Percentiles rank a stretch among this genome's conserved stretches.
Evolutionary conservation across 805 yeast species (phyloP).

Genomic region (Blastobotrys parvus): DNA sequence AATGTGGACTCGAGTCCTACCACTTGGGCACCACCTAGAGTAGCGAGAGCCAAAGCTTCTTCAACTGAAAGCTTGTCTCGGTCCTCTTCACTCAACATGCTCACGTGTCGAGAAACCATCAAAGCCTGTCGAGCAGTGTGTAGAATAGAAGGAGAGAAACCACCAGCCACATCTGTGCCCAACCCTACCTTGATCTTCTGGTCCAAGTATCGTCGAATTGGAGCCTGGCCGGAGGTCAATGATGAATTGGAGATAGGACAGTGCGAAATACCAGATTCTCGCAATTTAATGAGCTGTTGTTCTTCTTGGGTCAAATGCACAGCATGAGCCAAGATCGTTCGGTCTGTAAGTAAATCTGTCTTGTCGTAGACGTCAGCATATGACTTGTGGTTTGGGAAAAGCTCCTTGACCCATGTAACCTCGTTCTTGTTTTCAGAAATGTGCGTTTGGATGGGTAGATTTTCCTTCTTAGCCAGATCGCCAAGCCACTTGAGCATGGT

Average conservation of each 20-base stretch:
- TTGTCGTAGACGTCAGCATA: constrained; percentile 75
- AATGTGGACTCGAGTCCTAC: constrained; percentile 46
- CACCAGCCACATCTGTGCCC: constrained; percentile 77
- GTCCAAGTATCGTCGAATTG: constrained; percentile 59
- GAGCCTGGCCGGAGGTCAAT: constrained; percentile 84
- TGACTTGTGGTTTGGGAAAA: constrained; percentile 61
- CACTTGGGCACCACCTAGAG: constrained; percentile 83
- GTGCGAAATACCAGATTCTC: constrained; percentile 71
- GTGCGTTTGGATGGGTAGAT: constrained; percentile 80
- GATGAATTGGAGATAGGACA: constrained; percentile 91
- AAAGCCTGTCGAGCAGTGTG: constrained; percentile 62
- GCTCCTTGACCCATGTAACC: constrained; percentile 57
- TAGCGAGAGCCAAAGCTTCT: constrained; percentile 74
- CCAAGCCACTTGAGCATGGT: constrained; percentile 60
- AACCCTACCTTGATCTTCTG: constrained; percentile 67
- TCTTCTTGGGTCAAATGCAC: constrained; percentile 66
- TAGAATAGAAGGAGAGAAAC: constrained; percentile 58
- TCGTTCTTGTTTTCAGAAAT: constrained; percentile 75
- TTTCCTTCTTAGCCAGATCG: constrained; percentile 35
- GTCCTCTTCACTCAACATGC: constrained; percentile 45
- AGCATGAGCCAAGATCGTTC: constrained; percentile 85
- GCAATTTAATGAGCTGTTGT: constrained; percentile 43
- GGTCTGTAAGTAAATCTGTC: constrained; percentile 48
- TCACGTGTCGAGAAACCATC: constrained; percentile 60
- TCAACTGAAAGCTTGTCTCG: constrained; percentile 47